phyloP scores from a whole-genome alignment of 208 protist species.

The Leishmania mexicana region DNA sequence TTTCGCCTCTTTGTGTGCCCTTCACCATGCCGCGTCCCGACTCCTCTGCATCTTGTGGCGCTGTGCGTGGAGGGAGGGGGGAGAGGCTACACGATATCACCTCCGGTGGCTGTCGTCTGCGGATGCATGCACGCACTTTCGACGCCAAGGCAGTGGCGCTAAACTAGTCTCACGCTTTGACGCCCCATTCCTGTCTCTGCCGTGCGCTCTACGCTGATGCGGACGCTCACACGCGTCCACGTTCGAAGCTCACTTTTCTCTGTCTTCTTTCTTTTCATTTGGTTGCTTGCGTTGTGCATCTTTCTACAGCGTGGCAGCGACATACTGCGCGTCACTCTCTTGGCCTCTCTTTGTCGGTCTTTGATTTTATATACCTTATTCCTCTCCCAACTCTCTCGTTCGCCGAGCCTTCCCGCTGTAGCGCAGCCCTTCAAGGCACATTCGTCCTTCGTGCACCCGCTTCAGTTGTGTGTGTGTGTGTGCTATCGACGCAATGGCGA shows the following conservation, averaged over 20 bases:
- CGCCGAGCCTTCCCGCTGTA: not conserved
- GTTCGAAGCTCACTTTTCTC: slow-evolving; percentile 1
- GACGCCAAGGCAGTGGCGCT: not conserved
- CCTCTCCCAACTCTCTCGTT: not conserved
- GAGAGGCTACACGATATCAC: not conserved
- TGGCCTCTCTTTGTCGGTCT: slow-evolving; percentile 6
- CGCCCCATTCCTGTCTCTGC: not conserved
- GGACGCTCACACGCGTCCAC: slow-evolving; percentile 6
- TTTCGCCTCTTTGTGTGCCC: not conserved
- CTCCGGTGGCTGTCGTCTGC: not conserved
- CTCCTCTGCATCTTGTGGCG: not conserved
- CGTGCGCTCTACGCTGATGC: not conserved
- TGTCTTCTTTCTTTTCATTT: slow-evolving; percentile 21
- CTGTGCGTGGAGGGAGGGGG: not conserved
- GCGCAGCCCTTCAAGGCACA: not conserved
- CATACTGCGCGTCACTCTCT: slow-evolving; percentile 9
- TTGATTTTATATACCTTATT: slow-evolving; percentile 14
- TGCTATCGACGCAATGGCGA: slow-evolving; percentile 18
- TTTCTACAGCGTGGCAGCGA: not conserved
- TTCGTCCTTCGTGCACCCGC: not conserved
- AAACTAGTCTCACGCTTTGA: not conserved
- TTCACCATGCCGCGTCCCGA: not conserved
- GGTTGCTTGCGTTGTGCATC: not conserved
- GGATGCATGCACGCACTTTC: not conserved
- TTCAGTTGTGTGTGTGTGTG: not conserved